Base-by-base conservation (phyloP, 78 protist species). In the Isochrysis galbana region DNA sequence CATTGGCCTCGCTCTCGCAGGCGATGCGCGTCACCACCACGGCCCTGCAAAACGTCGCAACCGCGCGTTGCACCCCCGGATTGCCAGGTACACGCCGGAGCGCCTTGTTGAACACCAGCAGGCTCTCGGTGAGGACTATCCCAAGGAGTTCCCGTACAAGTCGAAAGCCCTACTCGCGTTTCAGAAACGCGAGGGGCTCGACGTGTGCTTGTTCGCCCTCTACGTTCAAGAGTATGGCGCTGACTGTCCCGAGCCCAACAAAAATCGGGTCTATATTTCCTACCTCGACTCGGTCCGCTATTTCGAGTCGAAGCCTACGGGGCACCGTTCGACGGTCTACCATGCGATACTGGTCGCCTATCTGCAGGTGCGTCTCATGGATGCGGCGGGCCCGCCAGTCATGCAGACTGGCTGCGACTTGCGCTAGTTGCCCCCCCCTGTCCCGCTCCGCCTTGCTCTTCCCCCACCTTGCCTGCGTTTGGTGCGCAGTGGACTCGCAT, bases 241-340 rank as follows among this genome's bases (percentile, higher is more conserved):
- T 5, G 86, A 77, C 86, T 77, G 86, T n/a, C 86, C 86, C 47
- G 86, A 77, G 86, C 86, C 86, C 32, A 77, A 77, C 86, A 77
- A 41, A n/a, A 41, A 77, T n/a, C 86, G 86, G 23, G 86, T 77
- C 11, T 77, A 77, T 46, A 77, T 77, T 26, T 77, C 86, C 11
- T 77, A 77, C 46, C 86, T 77, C 48, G 86, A 77, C 46, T 74
- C 84, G 42, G 80, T 70, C 34, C 86, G 86, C n/a, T 77, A 77
- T 46, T 77, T 77, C 17, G 34, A 36, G 46, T 77, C 47, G n/a
- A 11, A 39, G 48, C 86, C 86, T 4, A 5, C 26, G 3, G 47
- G 47, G 5, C 86, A 77, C 7, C 86, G 86, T 46, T 36, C 86
- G 29, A 22, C 45, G 23, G 47, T 77, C 38, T 77, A 77, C 34